These are phyloP conservation scores for Solanum megistacrolobum DNA, from an alignment of 257 asterid genomes.

Conservation along the genomic window DNA sequence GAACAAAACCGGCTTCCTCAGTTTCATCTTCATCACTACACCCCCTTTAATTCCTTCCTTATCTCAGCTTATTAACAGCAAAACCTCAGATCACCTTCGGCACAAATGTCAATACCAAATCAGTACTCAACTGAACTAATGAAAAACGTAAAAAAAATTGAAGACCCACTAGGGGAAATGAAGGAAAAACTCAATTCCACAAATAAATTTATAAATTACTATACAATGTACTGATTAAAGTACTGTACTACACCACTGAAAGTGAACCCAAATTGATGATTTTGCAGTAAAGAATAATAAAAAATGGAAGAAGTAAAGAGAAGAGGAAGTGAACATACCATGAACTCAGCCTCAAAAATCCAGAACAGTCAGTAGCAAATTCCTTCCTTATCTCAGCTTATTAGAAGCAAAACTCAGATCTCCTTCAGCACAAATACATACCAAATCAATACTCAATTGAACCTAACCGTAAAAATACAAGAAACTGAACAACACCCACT, in stretches of 20 bases:
- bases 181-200: not conserved
- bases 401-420: not conserved
- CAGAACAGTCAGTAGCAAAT: too few relatives aligned
- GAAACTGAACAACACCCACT: not conserved
- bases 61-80: not conserved
- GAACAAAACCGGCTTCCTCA: constrained; percentile 48
- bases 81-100: not conserved
- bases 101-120: not conserved
- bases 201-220: not conserved
- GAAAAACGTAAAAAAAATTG: not conserved
- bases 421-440: not conserved
- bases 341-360: not conserved
- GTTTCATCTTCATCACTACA: constrained; percentile 34
- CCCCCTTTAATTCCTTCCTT: not conserved
- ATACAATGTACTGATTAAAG: not conserved
- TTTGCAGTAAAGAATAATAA: too few relatives aligned
- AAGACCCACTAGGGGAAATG: not conserved
- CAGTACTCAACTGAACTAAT: not conserved
- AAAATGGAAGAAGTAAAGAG: not conserved
- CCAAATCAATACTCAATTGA: not conserved
- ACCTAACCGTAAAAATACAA: not conserved
- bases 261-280: not conserved
- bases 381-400: not conserved
- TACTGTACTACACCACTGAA: not conserved
- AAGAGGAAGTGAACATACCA: not conserved